Evolutionary conservation across 108 stramenopile species (phyloP).

Genomic region (Skeletonema menzelii): DNA sequence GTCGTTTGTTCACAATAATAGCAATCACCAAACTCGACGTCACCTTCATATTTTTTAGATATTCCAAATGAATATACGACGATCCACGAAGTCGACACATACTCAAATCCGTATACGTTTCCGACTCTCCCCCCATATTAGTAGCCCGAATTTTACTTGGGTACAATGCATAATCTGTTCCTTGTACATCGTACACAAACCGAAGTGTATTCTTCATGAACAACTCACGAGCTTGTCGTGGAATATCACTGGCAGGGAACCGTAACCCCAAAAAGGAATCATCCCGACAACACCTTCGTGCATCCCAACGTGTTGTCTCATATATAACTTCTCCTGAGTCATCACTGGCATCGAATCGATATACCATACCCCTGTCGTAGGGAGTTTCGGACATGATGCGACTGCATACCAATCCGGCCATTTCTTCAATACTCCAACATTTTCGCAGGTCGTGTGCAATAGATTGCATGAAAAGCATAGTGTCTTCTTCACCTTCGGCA

Average conservation of each 20-base stretch:
- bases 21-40: slow-evolving; percentile 35
- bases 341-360: slow-evolving; percentile 22
- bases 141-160: background rate
- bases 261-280: slow-evolving; percentile 19
- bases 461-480: slow-evolving; percentile 23
- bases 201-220: slow-evolving; percentile 30
- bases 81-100: slow-evolving; percentile 36
- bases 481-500: slow-evolving; percentile 7
- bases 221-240: slow-evolving; percentile 22
- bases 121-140: background rate
- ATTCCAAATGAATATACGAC: slow-evolving; percentile 32
- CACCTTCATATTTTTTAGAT: slow-evolving; percentile 44
- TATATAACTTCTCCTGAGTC: slow-evolving; percentile 23
- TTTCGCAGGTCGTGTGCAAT: slow-evolving; percentile 21
- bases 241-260: slow-evolving; percentile 34
- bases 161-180: slow-evolving; percentile 11
- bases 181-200: slow-evolving; percentile 23
- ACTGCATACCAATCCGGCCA: slow-evolving; percentile 23
- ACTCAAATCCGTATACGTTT: slow-evolving; percentile 32
- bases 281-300: slow-evolving; percentile 10
- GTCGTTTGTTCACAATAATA: slow-evolving; percentile 39
- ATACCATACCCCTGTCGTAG: slow-evolving; percentile 38
- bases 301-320: slow-evolving; percentile 11
- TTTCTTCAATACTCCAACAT: slow-evolving; percentile 31
- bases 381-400: slow-evolving; percentile 28